Conservation (phyloP, 2,329 filamentous ascomycete species). For the Fusarium sp. region DNA sequence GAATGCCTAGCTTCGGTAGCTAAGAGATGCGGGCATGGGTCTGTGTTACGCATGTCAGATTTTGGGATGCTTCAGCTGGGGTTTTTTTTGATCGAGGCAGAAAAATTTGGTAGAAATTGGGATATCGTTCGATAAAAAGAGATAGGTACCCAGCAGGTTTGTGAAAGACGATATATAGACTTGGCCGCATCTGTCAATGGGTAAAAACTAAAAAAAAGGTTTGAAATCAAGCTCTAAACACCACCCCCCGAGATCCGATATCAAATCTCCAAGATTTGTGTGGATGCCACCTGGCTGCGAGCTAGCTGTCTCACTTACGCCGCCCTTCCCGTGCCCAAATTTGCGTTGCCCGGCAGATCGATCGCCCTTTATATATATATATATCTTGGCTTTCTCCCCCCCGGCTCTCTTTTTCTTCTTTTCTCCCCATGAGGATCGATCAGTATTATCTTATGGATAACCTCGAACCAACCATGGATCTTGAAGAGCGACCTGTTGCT, state of each 20-base stretch:
- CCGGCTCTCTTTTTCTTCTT: background rate
- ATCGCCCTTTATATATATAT: background rate
- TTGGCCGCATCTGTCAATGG: background rate
- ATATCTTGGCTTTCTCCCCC: background rate
- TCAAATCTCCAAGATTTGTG: background rate
- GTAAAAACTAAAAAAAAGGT: background rate
- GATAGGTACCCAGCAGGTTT: background rate
- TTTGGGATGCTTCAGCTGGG: conserved; percentile 7
- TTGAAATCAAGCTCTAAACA: background rate
- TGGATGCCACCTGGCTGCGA: background rate
- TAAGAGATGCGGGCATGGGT: background rate
- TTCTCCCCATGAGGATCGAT: conserved; percentile 5
- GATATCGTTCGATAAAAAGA: background rate
- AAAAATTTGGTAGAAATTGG: background rate
- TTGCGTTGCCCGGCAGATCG: background rate
- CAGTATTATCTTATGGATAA: conserved; percentile 7
- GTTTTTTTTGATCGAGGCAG: background rate
- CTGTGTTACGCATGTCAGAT: conserved; percentile 6
- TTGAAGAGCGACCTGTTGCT: conserved; percentile 40
- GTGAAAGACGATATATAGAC: background rate
- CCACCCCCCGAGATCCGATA: background rate
- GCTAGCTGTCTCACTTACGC: conserved; percentile 7
- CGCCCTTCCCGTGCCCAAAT: background rate
- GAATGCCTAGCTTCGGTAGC: background rate
- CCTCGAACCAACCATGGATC: conserved; percentile 33